Evolutionary conservation across 768 basidiomycete species (phyloP).

Genomic region (Hebeloma cylindrosporum): DNA sequence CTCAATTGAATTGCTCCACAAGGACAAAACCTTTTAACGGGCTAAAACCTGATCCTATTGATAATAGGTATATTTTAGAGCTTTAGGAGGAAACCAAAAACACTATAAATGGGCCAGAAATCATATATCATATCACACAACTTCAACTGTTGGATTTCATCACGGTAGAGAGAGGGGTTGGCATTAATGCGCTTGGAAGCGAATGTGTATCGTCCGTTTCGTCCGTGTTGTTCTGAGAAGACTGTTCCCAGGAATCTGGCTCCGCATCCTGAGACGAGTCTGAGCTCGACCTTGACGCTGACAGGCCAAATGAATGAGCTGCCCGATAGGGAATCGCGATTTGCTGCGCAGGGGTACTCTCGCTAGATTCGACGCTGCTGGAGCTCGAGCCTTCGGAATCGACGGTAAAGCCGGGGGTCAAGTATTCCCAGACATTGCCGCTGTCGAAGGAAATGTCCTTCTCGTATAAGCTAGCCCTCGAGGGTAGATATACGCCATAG

Average conservation of each 20-base stretch:
- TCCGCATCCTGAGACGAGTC: constrained; percentile 9
- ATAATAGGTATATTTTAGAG: no score
- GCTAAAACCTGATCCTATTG: no score
- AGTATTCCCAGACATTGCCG: constrained; percentile 38
- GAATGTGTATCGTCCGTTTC: constrained; percentile 1
- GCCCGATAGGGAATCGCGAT: constrained; percentile 39
- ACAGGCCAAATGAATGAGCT: constrained; percentile 27
- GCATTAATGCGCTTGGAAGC: constrained; percentile 17
- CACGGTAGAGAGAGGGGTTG: no score
- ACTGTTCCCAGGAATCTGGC: constrained; percentile 16
- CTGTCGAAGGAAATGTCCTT: constrained; percentile 26
- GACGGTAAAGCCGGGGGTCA: constrained; percentile 27
- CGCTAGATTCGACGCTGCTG: constrained; percentile 23
- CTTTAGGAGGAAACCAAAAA: no score
- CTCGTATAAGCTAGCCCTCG: constrained; percentile 21
- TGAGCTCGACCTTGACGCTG: constrained; percentile 16
- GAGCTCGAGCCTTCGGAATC: constrained; percentile 25
- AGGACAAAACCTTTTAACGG: no score
- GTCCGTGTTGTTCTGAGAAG: constrained; percentile 8
- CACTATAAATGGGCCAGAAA: no score
- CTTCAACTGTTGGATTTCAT: no score
- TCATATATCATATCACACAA: no score
- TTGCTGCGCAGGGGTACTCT: constrained; percentile 40
- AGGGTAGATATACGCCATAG: constrained; percentile 36
- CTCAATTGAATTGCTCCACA: no score